Evolutionary conservation across 371 early-diverging fungal genomes (phyloP), one percentile per base, ranked within the genome.

Genomic region (Apophysomyces trapeziformis): DNA sequence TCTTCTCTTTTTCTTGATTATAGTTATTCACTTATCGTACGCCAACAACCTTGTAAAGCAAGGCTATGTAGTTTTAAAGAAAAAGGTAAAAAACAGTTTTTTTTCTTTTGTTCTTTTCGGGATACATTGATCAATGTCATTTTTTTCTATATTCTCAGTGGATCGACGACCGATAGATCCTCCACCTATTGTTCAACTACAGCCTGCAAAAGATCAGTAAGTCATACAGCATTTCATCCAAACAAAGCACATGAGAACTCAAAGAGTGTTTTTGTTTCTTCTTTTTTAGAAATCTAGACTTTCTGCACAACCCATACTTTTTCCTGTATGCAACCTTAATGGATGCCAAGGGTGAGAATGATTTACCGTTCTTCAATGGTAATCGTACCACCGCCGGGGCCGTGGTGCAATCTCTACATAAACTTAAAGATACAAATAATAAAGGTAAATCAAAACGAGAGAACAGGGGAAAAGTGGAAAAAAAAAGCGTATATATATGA

Each of bases 51-150:
- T 1, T 50, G 64, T 63, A 83, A 79, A 58, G 87, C 85, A 32
- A 68, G 85, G 38, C 74, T 84, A 47, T 85, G 87, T 67, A 85
- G 84, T 67, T 79, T 77, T 50, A 82, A 81, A 63, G 87, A 87
- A 47, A 79, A 83, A 80, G 86, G 82, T 76, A 62, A 50, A 50
- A 5, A 50, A 4, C 21, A 0, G 1, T 2, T 26, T 26, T 26
- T 26, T 26, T 26, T 26, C 8, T 9, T 13, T 44, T 14, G 32
- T 38, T 7, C 37, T 38, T 41, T 9, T 46, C 14, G 9, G 36
- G 14, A 16, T 47, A 47, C 1, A 7, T 26, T 1, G 26, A 26
- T 26, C 26, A 26, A 26, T 16, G 16, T 47, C 7, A 47, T 18
- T 21, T 50, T 1, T 50, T 50, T 50, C 8, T 50, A 26, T 26